phyloP scores from a whole-genome alignment of 2,329 filamentous ascomycete species.

The Proliferodiscus dingleyae region DNA sequence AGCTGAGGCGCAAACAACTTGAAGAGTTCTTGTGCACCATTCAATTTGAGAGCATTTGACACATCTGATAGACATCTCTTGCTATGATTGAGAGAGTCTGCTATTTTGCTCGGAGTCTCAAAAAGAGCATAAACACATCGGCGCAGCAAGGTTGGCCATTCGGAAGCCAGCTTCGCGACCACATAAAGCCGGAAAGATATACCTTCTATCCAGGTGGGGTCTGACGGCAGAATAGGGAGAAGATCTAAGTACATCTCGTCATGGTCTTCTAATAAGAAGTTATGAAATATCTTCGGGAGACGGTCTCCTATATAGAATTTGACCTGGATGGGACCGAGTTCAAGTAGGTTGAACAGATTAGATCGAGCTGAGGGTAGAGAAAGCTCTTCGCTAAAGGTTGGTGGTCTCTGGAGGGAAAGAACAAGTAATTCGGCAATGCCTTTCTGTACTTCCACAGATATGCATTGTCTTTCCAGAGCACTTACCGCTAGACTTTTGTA shows the following conservation, averaged over 20 bases:
- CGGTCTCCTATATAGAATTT: conserved; percentile 70
- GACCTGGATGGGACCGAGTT: conserved; percentile 60
- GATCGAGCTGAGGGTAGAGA: conserved; percentile 50
- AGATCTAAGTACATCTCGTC: conserved; percentile 82
- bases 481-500: conserved; percentile 73
- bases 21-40: conserved; percentile 68
- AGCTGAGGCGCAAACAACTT: conserved; percentile 81
- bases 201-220: conserved; percentile 69
- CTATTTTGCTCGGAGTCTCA: conserved; percentile 74
- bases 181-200: conserved; percentile 79
- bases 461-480: conserved; percentile 60
- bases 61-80: conserved; percentile 65
- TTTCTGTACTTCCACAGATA: conserved; percentile 66
- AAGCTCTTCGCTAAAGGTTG: conserved; percentile 53
- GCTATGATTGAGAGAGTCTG: conserved; percentile 63
- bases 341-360: conserved; percentile 68
- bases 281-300: conserved; percentile 70
- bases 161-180: conserved; percentile 70
- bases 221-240: conserved; percentile 69
- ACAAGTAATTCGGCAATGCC: conserved; percentile 65
- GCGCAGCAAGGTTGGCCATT: conserved; percentile 81
- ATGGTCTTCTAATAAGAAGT: conserved; percentile 78
- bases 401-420: conserved; percentile 59
- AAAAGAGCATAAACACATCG: conserved; percentile 92
- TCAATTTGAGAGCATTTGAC: conserved; percentile 58